A percentile compares a stretch with the other conserved stretches of the same genome.
phyloP scores from a whole-genome alignment of 1,284 basidiomycete species.

The Malassezia equina region DNA sequence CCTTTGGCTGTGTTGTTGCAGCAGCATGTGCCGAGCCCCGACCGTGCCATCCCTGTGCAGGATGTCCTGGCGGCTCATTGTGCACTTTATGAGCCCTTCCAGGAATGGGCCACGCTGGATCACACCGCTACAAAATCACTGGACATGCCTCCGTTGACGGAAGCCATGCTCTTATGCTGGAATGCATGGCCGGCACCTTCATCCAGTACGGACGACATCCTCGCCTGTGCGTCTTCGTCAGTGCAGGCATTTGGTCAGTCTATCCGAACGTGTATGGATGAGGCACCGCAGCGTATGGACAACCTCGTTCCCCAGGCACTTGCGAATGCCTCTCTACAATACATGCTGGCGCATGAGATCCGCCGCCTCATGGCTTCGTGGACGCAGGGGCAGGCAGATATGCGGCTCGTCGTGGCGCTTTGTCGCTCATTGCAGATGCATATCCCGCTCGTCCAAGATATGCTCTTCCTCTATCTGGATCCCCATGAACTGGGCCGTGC shows the following conservation, averaged over 20 bases:
- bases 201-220: not conserved
- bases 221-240: not conserved
- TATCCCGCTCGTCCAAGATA: not conserved
- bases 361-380: not conserved
- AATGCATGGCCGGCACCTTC: not conserved
- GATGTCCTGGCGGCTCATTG: not conserved
- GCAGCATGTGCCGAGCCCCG: not conserved
- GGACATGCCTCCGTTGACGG: not conserved
- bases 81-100: not conserved
- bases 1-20: slow-evolving; percentile 1
- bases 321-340: not conserved
- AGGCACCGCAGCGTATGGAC: not conserved
- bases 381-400: not conserved
- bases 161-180: not conserved
- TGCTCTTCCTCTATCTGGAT: not conserved
- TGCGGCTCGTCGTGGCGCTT: not conserved
- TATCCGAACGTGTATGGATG: not conserved
- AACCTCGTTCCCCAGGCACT: not conserved
- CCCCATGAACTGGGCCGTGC: not conserved
- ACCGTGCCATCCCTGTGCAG: not conserved
- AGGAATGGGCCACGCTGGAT: not conserved
- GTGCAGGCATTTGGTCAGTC: not conserved
- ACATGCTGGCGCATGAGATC: not conserved
- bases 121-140: not conserved
- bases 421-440: not conserved